A percentile compares a stretch with the other conserved stretches of the same genome.
Conservation (phyloP, 768 basidiomycete genomes). For the Mycena pura region DNA sequence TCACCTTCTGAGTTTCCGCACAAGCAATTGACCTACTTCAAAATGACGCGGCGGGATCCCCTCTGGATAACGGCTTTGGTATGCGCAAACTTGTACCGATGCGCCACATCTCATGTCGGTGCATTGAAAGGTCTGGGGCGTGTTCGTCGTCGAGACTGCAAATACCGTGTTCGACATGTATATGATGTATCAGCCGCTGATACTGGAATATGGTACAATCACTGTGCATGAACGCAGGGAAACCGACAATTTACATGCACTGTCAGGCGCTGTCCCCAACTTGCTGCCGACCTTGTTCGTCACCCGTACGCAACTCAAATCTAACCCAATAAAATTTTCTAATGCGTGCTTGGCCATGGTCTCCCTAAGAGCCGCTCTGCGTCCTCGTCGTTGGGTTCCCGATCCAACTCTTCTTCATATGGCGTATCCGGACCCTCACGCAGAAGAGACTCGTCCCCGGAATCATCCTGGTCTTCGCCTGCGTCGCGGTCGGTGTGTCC, state of each 20-base stretch:
- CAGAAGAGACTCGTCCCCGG: background rate
- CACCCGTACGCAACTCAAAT: background rate
- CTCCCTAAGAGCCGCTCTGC: background rate
- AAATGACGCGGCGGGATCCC: background rate
- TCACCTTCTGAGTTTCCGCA: background rate
- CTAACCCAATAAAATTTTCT: background rate
- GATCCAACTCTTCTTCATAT: background rate
- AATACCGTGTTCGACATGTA: constrained; percentile 5
- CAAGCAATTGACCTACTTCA: background rate
- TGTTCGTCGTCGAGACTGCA: background rate
- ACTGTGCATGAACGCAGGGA: too few relatives aligned
- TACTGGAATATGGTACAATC: constrained; percentile 1
- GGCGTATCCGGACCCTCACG: background rate
- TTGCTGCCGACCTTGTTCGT: constrained; percentile 1
- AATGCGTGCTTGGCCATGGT: too few relatives aligned
- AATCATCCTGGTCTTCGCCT: background rate
- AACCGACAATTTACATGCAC: background rate
- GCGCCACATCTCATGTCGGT: too few relatives aligned
- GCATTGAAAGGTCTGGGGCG: background rate
- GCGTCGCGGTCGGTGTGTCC: too few relatives aligned
- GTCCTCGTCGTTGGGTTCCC: background rate
- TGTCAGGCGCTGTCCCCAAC: background rate
- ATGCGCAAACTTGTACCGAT: too few relatives aligned
- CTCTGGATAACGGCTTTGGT: background rate
- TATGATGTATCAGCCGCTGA: constrained; percentile 1